A percentile compares a stretch with the other conserved stretches of the same genome.
phyloP scores from a whole-genome alignment of 192 early-diverging fungal genomes.

The Kappamyces sp. region DNA sequence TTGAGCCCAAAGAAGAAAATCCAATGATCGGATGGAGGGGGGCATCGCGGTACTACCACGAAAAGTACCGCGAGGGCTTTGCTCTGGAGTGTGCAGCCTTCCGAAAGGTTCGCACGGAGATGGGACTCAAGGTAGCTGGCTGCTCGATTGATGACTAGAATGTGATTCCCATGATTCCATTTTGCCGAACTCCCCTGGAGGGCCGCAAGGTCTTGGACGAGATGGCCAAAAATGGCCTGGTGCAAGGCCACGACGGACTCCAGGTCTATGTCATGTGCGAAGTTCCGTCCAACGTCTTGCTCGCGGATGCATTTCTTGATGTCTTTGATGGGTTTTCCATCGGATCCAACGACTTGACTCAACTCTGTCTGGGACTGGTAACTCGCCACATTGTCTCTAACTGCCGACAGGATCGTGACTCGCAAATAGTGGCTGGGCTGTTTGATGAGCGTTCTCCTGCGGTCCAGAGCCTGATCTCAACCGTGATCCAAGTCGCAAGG shows the following conservation, averaged over 20 bases:
- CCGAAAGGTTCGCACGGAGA: constrained; percentile 14
- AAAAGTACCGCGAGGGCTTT: constrained; percentile 18
- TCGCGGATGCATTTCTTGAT: constrained; percentile 19
- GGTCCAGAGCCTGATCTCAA: constrained; percentile 11
- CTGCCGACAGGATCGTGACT: constrained; percentile 13
- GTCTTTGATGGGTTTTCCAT: constrained; percentile 25
- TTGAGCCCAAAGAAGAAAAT: constrained; percentile 19
- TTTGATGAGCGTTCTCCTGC: constrained; percentile 21
- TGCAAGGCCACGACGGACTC: constrained; percentile 15
- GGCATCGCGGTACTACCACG: constrained; percentile 19
- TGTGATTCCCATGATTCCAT: constrained; percentile 21
- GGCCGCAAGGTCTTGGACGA: constrained; percentile 12
- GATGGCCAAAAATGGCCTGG: constrained; percentile 19
- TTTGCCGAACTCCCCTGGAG: constrained; percentile 18
- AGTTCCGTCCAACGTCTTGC: constrained; percentile 20
- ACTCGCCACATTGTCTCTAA: too few species aligned
- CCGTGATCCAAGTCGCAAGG: not conserved
- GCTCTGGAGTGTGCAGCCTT: constrained; percentile 21
- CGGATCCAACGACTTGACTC: constrained; percentile 22
- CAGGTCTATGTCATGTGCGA: constrained; percentile 24
- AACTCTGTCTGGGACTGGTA: constrained; percentile 14
- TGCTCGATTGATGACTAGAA: not conserved
- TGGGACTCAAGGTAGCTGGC: constrained; percentile 14
- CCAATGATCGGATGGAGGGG: constrained; percentile 25
- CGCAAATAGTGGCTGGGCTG: not conserved